Conservation (phyloP, 495 filamentous ascomycete genomes). For the Astrothelium macrocarpum region DNA sequence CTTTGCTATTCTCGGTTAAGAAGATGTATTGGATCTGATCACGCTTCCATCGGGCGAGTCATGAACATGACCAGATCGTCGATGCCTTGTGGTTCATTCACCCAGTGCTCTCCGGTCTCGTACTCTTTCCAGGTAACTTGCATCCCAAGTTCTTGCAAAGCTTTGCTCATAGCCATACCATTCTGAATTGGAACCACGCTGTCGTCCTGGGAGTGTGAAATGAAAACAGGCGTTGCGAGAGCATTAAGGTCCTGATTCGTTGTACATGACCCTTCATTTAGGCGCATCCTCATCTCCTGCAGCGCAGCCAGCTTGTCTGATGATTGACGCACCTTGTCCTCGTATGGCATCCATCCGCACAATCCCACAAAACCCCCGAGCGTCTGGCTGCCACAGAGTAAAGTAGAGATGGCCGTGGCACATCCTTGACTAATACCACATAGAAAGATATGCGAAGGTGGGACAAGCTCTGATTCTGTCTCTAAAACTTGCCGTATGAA, state of each 20-base stretch:
- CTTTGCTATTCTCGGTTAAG: too few species aligned
- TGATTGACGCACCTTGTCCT: not conserved
- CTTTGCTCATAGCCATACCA: conserved; percentile 10
- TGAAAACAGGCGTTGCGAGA: conserved; percentile 16
- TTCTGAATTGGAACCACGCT: conserved; percentile 14
- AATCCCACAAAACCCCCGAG: conserved; percentile 24
- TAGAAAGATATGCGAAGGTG: conserved; percentile 15
- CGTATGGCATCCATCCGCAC: conserved; percentile 20
- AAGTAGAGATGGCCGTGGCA: conserved; percentile 18
- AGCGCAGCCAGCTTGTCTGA: not conserved
- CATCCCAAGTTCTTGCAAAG: conserved; percentile 15
- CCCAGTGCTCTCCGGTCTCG: conserved; percentile 22
- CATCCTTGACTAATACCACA: conserved; percentile 25
- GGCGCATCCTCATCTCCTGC: not conserved
- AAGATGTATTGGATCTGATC: not conserved
- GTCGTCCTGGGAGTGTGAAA: conserved; percentile 20
- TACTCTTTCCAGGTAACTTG: conserved; percentile 15
- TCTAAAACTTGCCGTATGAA: conserved; percentile 9
- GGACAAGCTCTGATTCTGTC: conserved; percentile 13
- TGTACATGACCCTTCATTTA: not conserved
- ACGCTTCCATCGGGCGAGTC: conserved; percentile 10
- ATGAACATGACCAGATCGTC: conserved; percentile 19
- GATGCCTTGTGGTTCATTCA: conserved; percentile 21
- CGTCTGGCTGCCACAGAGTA: conserved; percentile 3
- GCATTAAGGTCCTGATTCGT: not conserved